Conservation (phyloP, 2,329 filamentous ascomycete species). For the Intubia oerlemansii region DNA sequence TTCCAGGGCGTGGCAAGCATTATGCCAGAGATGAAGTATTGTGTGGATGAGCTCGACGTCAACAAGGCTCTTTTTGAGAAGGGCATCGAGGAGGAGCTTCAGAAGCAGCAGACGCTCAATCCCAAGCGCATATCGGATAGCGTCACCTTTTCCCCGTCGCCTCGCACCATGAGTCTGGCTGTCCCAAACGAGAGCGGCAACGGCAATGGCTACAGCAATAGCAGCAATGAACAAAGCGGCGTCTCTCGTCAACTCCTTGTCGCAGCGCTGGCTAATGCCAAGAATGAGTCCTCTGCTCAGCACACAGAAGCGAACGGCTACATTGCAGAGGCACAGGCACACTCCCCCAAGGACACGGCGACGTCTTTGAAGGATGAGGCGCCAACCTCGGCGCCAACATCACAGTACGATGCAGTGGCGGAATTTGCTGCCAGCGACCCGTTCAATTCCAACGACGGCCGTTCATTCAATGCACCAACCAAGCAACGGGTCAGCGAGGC, state of each 20-base stretch:
- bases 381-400: too few relatives aligned
- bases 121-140: too few relatives aligned
- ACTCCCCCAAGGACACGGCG: too few relatives aligned
- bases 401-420: constrained; percentile 23
- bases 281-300: too few relatives aligned
- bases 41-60: constrained; percentile 55
- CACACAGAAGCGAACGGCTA: too few relatives aligned
- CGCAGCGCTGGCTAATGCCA: too few relatives aligned
- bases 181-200: constrained; percentile 5
- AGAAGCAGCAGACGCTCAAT: constrained; percentile 14
- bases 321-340: too few relatives aligned
- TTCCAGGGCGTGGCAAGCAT: constrained; percentile 78
- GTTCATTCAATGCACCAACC: constrained; percentile 14
- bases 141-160: constrained; percentile 21
- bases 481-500: constrained; percentile 39
- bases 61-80: constrained; percentile 59
- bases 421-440: constrained; percentile 28
- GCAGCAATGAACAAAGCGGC: too few relatives aligned
- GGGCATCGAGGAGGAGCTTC: constrained; percentile 36
- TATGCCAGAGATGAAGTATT: constrained; percentile 67
- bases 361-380: too few relatives aligned
- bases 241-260: too few relatives aligned
- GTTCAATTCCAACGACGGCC: constrained; percentile 21
- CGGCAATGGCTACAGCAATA: constrained; percentile 6
- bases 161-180: constrained; percentile 22